Evolutionary conservation across 1,284 basidiomycete species (phyloP).

Genomic region (Tetrapyrgos nigripes): DNA sequence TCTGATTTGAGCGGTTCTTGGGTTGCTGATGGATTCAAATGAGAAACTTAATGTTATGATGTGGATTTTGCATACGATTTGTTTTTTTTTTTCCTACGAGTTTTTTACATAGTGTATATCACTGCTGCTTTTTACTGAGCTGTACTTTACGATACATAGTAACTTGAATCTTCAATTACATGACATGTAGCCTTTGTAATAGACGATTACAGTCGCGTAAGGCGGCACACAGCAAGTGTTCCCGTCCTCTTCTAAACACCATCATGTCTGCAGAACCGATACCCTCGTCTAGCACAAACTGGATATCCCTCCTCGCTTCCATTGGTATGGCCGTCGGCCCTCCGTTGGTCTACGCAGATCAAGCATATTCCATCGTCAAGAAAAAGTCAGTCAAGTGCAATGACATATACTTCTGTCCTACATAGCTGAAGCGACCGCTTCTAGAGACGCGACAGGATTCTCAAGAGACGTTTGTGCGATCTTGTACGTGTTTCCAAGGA

Average conservation of each 20-base stretch:
- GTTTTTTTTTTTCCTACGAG: background rate
- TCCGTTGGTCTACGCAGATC: constrained; percentile 82
- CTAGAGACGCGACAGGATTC: constrained; percentile 84
- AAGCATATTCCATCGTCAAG: constrained; percentile 73
- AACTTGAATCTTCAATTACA: no score
- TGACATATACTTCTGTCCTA: constrained; percentile 1
- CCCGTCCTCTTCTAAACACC: no score
- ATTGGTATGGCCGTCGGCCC: constrained; percentile 78
- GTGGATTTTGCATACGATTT: background rate
- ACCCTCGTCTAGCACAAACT: constrained; percentile 25
- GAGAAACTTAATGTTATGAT: background rate
- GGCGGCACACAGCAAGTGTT: no score
- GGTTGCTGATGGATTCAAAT: constrained; percentile 21
- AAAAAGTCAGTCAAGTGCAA: constrained; percentile 58
- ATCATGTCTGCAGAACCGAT: no score
- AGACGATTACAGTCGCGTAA: no score
- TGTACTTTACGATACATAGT: no score
- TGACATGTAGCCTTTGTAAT: no score
- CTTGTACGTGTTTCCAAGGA: constrained; percentile 66
- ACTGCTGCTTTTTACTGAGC: no score
- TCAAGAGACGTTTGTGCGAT: constrained; percentile 85
- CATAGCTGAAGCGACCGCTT: no score
- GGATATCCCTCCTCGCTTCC: constrained; percentile 65
- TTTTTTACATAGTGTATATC: background rate
- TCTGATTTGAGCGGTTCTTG: constrained; percentile 18